Conservation (phyloP, 139 green algal genomes). For the Auxenochlorella pyrenoidosa region DNA sequence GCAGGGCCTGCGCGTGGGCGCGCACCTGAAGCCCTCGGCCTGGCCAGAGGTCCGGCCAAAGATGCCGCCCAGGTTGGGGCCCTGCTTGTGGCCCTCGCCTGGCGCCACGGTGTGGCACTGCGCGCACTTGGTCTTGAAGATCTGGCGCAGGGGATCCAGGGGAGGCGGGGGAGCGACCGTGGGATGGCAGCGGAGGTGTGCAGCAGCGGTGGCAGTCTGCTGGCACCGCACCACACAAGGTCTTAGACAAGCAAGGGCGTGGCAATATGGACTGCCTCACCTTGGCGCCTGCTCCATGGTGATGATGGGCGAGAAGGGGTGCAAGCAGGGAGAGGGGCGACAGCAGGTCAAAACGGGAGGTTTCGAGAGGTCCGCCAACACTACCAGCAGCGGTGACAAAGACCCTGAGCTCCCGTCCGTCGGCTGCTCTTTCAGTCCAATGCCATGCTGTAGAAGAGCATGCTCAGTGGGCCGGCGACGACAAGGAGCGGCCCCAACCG, state of each 20-base stretch:
- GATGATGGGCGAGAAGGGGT: background rate
- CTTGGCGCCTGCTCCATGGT: background rate
- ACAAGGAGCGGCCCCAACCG: background rate
- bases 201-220: too few species aligned
- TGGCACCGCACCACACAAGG: background rate
- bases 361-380: background rate
- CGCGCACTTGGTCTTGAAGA: conserved; percentile 98
- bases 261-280: background rate
- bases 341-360: background rate
- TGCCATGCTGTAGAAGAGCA: background rate
- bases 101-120: conserved; percentile 96
- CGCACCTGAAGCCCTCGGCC: conserved; percentile 79
- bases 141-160: conserved; percentile 66
- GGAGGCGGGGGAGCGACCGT: too few species aligned
- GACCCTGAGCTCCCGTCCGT: background rate
- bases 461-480: too few species aligned
- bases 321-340: background rate
- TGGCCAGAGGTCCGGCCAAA: conserved; percentile 88
- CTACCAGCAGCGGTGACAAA: too few species aligned
- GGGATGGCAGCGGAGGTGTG: background rate
- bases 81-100: conserved; percentile 97
- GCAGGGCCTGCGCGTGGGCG: background rate
- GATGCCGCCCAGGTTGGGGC: conserved; percentile 96
- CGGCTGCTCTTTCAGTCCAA: background rate
- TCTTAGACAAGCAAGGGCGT: background rate